A percentile compares a stretch with the other conserved stretches of the same genome.
Conservation (phyloP, 2,329 filamentous ascomycete genomes). For the Phaeosphaeria sp. region DNA sequence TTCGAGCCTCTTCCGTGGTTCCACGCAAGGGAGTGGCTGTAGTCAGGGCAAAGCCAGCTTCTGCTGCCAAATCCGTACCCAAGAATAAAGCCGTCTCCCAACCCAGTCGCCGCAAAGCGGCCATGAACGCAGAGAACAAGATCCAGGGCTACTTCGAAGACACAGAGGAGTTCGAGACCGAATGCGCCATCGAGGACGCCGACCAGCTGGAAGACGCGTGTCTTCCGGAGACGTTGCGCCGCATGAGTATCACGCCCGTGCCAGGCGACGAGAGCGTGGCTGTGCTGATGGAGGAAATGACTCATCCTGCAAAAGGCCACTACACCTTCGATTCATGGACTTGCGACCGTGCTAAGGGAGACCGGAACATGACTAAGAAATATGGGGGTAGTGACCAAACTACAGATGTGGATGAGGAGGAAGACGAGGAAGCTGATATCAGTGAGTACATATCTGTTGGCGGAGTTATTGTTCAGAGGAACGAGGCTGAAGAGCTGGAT, state of each 20-base stretch:
- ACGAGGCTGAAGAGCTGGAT: not conserved
- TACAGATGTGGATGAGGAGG: not conserved
- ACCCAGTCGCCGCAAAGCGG: not conserved
- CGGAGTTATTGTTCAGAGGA: conserved; percentile 8
- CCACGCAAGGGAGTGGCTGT: not conserved
- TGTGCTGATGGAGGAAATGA: not conserved
- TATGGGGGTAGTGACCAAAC: no score
- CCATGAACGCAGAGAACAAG: not conserved
- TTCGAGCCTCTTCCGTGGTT: not conserved
- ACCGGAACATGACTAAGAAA: conserved; percentile 7
- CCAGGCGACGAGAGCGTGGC: not conserved
- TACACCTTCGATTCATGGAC: conserved; percentile 6
- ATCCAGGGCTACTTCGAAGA: not conserved
- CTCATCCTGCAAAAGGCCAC: not conserved
- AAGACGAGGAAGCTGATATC: conserved; percentile 9
- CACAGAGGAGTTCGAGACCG: not conserved
- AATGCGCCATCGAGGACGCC: conserved; percentile 3
- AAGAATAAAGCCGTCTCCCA: not conserved
- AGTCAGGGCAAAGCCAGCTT: not conserved
- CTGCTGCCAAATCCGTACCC: not conserved
- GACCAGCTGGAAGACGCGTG: not conserved
- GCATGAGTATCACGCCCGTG: conserved; percentile 18
- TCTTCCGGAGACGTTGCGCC: not conserved
- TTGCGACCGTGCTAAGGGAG: conserved; percentile 3
- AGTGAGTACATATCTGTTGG: conserved; percentile 14